Evolutionary conservation across 768 basidiomycete genomes (phyloP), one percentile per base, ranked within the genome.

Genomic region (Mycena floridula): DNA sequence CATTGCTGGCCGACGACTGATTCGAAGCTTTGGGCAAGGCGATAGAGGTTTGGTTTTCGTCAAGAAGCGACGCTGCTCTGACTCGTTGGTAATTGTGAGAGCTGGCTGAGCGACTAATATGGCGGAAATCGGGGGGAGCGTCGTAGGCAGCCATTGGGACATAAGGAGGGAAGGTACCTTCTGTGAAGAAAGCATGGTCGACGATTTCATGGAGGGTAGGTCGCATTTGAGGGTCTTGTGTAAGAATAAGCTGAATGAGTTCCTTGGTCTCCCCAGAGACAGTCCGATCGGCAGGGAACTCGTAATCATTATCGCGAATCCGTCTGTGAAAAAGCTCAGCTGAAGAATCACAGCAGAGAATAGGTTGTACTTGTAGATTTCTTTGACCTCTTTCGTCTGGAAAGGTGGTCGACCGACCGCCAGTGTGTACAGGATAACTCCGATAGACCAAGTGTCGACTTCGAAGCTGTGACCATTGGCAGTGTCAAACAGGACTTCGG

Each of bases 381-480:
- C 82, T 64, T 97, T 96, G 56, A 98, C 92, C 42, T 98, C 93
- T 60, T 96, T 93, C 13, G 93, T 97, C 63, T 99, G 96, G 72
- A 99, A 99, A 1, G 95, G 95, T 1, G 95, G 95, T n/a, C 87
- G 82, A 11, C 96, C 96, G 25, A 97, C 74, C 25, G 95, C 70
- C 42, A 97, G 81, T 1, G 95, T 99, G 59, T 98, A 98, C 50
- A 98, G 68, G 48, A 98, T 97, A 43, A 99, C 95, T 12, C 95
- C 95, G 40, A 95, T 85, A 2, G 89, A 92, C 95, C 95, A 99
- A 7, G 92, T 88, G 60, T 99, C 95, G 23, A 97, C 95, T 67
- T 99, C 96, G 53, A 96, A 99, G 59, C 89, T 93, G 64, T 99
- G 95, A 2, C 95, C 94, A 51, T 92, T 94, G 15, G 83, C 89